Conservation (phyloP, 2,329 filamentous ascomycete genomes). For the Venturia effusa region DNA sequence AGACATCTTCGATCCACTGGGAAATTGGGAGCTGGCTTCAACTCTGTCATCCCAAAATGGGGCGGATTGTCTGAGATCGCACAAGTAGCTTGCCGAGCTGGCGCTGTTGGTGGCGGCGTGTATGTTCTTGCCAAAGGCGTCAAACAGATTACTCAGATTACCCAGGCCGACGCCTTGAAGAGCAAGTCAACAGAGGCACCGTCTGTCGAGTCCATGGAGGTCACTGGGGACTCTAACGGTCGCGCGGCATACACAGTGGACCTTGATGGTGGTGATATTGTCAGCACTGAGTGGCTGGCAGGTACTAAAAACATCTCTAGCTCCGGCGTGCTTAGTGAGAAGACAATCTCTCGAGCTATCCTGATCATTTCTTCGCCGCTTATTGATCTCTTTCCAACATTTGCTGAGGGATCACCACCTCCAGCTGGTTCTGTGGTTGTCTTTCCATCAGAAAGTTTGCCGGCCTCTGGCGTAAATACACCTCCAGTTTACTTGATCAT, state of each 20-base stretch:
- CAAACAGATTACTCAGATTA: conserved; percentile 17
- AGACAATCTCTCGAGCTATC: conserved; percentile 44
- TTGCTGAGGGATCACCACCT: conserved; percentile 62
- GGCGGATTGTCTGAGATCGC: conserved; percentile 80
- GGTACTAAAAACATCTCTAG: conserved; percentile 29
- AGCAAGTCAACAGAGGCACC: conserved; percentile 8
- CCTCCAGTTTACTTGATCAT: conserved; percentile 51
- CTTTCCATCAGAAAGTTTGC: conserved; percentile 46
- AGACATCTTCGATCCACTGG: conserved; percentile 80
- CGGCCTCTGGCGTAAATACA: conserved; percentile 26
- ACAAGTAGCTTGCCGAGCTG: conserved; percentile 83
- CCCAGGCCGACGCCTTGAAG: conserved; percentile 9
- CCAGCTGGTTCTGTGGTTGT: conserved; percentile 65
- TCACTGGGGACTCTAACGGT: background rate
- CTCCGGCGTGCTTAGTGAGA: conserved; percentile 5
- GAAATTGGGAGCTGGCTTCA: conserved; percentile 78
- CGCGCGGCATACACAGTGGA: background rate
- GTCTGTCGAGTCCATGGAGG: background rate
- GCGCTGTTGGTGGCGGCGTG: conserved; percentile 79
- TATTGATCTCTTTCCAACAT: conserved; percentile 53
- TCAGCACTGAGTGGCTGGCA: conserved; percentile 47
- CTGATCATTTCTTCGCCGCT: conserved; percentile 60
- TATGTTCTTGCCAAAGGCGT: conserved; percentile 76
- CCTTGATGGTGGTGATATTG: conserved; percentile 29
- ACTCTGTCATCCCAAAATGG: conserved; percentile 85